These are phyloP conservation scores for Mycena vitilis DNA, from an alignment of 768 basidiomycete species.

Conservation along the genomic window DNA sequence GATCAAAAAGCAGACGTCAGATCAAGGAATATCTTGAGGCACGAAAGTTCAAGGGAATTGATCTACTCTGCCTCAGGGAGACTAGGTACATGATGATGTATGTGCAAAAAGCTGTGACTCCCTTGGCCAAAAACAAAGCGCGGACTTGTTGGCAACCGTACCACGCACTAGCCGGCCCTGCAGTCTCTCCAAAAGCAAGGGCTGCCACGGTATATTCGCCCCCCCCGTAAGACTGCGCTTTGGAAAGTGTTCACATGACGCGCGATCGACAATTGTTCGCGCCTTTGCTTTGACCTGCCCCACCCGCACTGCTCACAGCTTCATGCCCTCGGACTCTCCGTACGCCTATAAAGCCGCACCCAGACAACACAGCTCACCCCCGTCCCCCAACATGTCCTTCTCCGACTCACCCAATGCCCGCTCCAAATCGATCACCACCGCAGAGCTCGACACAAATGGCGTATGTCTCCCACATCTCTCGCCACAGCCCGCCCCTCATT, in stretches of 20 bases:
- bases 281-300: not conserved
- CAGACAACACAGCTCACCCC: not conserved
- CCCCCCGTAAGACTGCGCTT: too few species aligned
- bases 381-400: slow-evolving; percentile 25
- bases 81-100: too few species aligned
- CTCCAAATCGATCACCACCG: slow-evolving; percentile 84
- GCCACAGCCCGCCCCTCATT: not conserved
- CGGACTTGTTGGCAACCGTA: too few species aligned
- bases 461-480: slow-evolving; percentile 54
- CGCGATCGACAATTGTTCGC: too few species aligned
- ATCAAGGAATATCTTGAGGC: not conserved
- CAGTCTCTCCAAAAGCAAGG: too few species aligned
- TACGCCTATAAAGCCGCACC: slow-evolving; percentile 9
- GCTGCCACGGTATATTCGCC: too few species aligned
- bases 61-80: slow-evolving; percentile 12
- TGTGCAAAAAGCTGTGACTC: too few species aligned
- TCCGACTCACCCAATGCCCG: slow-evolving; percentile 79
- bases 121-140: too few species aligned
- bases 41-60: too few species aligned
- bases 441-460: slow-evolving; percentile 80
- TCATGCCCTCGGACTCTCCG: not conserved
- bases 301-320: slow-evolving; percentile 7
- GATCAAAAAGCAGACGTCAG: slow-evolving; percentile 17
- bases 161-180: too few species aligned
- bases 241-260: not conserved